A percentile compares a stretch with the other conserved stretches of the same genome.
Conservation (phyloP, 345 rosid genomes). For the Rhodomyrtus tomentosa region DNA sequence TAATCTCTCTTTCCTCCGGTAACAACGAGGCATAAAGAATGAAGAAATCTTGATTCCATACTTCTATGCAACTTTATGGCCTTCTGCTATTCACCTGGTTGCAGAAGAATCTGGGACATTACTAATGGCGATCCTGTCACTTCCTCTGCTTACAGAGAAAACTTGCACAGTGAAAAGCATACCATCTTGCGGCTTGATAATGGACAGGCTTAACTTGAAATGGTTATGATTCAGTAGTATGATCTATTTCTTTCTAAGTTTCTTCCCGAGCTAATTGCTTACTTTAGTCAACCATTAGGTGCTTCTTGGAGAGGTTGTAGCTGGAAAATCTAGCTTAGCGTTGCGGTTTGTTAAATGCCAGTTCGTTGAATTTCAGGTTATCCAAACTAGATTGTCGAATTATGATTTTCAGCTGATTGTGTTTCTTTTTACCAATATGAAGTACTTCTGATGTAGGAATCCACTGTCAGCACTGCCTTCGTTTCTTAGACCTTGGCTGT, state of each 20-base stretch:
- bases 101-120: not conserved
- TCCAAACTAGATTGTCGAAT: not conserved
- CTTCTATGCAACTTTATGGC: fast-evolving
- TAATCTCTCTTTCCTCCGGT: too few species aligned
- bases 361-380: conserved; percentile 83
- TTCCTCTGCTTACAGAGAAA: too few species aligned
- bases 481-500: conserved; percentile 87
- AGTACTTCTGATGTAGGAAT: conserved; percentile 38
- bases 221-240: not conserved
- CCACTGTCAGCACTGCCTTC: conserved; percentile 86
- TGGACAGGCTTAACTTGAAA: not conserved
- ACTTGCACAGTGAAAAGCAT: too few species aligned
- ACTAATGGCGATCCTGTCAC: too few species aligned
- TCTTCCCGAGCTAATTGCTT: not conserved
- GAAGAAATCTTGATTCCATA: not conserved
- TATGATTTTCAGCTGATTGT: not conserved
- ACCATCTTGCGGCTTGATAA: too few species aligned
- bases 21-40: not conserved
- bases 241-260: not conserved
- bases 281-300: conserved; percentile 28
- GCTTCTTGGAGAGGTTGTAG: conserved; percentile 89
- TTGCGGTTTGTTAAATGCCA: conserved; percentile 81
- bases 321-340: conserved; percentile 86
- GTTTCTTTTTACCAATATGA: not conserved
- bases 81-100: not conserved